phyloP scores from a whole-genome alignment of 768 basidiomycete species.

The Agaricus bisporus region DNA sequence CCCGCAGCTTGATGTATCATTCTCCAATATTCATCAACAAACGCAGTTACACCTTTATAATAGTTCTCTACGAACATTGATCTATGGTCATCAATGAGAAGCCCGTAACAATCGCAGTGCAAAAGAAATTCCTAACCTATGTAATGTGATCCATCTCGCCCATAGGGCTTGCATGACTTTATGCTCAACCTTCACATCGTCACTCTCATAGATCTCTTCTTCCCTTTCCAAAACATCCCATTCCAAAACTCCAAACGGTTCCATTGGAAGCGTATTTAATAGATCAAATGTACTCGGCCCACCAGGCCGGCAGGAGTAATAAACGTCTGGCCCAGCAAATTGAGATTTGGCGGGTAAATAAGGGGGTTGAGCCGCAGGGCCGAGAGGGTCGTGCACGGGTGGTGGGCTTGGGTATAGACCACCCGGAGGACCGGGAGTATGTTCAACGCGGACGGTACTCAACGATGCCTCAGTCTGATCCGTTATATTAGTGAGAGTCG shows the following conservation, averaged over 20 bases:
- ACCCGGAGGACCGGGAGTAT: constrained; percentile 7
- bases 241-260: constrained; percentile 56
- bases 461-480: constrained; percentile 7
- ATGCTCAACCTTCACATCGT: constrained; percentile 67
- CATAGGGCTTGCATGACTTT: constrained; percentile 78
- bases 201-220: constrained; percentile 69
- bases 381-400: constrained; percentile 36
- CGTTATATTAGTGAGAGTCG: constrained; percentile 6
- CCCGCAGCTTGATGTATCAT: constrained; percentile 70
- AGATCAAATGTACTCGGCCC: constrained; percentile 64
- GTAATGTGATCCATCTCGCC: constrained; percentile 66
- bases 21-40: constrained; percentile 56
- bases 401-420: constrained; percentile 32
- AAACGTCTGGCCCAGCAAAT: constrained; percentile 39
- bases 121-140: constrained; percentile 34
- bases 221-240: constrained; percentile 71
- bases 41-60: constrained; percentile 42
- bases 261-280: constrained; percentile 50
- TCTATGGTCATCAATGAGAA: constrained; percentile 23
- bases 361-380: constrained; percentile 45
- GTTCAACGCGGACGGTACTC: constrained; percentile 4
- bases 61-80: constrained; percentile 51
- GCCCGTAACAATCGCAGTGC: background rate
- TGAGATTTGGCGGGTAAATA: constrained; percentile 46
- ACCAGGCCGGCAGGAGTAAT: constrained; percentile 59